These are phyloP conservation scores for Leccinum subrobustum DNA, from an alignment of 1,284 basidiomycete genomes.

Conservation along the genomic window DNA sequence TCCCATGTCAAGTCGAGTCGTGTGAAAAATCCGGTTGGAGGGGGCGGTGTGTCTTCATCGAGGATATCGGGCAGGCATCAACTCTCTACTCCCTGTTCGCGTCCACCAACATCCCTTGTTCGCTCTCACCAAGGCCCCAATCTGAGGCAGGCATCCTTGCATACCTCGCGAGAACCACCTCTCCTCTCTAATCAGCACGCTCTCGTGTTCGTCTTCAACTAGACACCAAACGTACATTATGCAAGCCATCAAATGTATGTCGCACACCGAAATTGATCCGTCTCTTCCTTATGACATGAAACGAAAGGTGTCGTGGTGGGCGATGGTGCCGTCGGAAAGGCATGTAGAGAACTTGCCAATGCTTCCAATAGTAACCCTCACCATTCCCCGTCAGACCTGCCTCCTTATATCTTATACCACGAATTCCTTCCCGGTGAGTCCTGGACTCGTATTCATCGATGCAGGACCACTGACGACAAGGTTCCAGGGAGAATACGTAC, in stretches of 20 bases:
- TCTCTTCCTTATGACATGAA: conserved; percentile 31
- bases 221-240: conserved; percentile 39
- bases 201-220: conserved; percentile 15
- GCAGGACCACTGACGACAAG: conserved; percentile 18
- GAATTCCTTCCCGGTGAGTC: conserved; percentile 87
- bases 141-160: conserved; percentile 7
- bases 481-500: conserved; percentile 90
- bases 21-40: conserved; percentile 25
- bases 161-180: conserved; percentile 4
- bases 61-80: conserved; percentile 32
- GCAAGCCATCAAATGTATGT: conserved; percentile 72
- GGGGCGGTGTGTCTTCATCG: conserved; percentile 27
- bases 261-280: conserved; percentile 4
- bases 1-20: conserved; percentile 9
- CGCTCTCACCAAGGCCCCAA: not conserved
- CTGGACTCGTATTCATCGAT: not conserved
- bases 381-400: conserved; percentile 68
- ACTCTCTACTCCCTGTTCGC: conserved; percentile 16
- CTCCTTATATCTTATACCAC: conserved; percentile 97
- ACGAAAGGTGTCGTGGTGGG: conserved; percentile 92
- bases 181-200: conserved; percentile 14
- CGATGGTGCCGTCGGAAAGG: conserved; percentile 99
- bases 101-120: conserved; percentile 10
- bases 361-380: conserved; percentile 12
- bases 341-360: conserved; percentile 37